phyloP scores from a whole-genome alignment of 1,284 basidiomycete genomes.

The Ganoderma sp. region DNA sequence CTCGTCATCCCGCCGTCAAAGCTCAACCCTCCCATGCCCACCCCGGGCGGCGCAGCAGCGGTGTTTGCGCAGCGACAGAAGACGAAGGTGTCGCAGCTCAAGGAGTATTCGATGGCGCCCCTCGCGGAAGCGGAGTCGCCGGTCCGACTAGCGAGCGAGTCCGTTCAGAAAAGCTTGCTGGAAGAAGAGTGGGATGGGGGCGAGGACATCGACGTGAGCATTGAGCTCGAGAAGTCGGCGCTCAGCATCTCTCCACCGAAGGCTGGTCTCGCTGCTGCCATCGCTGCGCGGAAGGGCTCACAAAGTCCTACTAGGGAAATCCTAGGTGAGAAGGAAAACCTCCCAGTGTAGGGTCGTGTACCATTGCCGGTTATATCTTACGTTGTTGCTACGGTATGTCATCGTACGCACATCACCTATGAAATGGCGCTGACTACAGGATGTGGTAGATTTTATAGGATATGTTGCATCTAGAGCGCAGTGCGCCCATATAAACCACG shows the following conservation, averaged over 20 bases:
- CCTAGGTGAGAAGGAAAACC: slow-evolving; percentile 42
- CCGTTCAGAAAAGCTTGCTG: slow-evolving; percentile 60
- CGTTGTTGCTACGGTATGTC: slow-evolving; percentile 29
- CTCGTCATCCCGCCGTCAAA: slow-evolving; percentile 47
- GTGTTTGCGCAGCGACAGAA: slow-evolving; percentile 55
- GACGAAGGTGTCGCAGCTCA: slow-evolving; percentile 38
- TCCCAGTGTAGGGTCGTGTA: slow-evolving; percentile 28
- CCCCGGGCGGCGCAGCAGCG: slow-evolving; percentile 54
- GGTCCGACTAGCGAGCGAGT: slow-evolving; percentile 46
- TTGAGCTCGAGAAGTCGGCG: slow-evolving; percentile 45
- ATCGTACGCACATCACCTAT: neutral
- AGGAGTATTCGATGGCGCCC: slow-evolving; percentile 37
- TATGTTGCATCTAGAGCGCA: slow-evolving; percentile 26
- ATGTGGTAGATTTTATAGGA: slow-evolving; percentile 22
- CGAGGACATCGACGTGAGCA: slow-evolving; percentile 50
- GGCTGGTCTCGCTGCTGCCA: slow-evolving; percentile 18
- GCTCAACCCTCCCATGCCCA: slow-evolving; percentile 52
- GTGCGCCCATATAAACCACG: slow-evolving; percentile 30
- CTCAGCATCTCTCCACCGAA: slow-evolving; percentile 21
- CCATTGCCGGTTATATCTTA: slow-evolving; percentile 18
- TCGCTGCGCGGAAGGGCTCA: slow-evolving; percentile 24
- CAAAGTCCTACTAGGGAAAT: slow-evolving; percentile 39
- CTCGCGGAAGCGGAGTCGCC: slow-evolving; percentile 51
- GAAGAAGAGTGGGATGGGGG: slow-evolving; percentile 59
- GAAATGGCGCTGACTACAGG: neutral